Base-by-base conservation (phyloP, 305 asterid species). In the Withania somnifera region DNA sequence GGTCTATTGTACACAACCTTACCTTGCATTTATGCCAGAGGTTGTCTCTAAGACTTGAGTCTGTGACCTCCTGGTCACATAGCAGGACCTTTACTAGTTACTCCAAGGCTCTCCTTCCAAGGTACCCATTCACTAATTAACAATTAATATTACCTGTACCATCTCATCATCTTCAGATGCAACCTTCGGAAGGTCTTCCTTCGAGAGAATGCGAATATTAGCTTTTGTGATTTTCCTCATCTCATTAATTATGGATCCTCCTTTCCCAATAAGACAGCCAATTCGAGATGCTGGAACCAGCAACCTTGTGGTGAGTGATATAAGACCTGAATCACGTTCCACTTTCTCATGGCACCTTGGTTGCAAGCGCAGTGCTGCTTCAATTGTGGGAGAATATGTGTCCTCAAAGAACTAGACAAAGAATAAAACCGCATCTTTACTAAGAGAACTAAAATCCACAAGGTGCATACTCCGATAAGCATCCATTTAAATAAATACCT, bases 241-340 rank as follows among this genome's bases (percentile, higher is more conserved):
- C 86, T 93, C 97, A 11, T 93, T 88, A 83, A 93, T 91, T 80
- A 93, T 93, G 63, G 97, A 92, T 67, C 98, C 98, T 68, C 98
- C 98, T 91, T 93, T 93, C 73, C 98, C 98, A 84, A 93, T 91
- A 58, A 93, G 94, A 83, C 95, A 91, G 63, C 98, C 98, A 83
- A 93, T 88, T 38, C 90, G 89, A 80, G 98, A 92, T 56, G 91
- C 83, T 9, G 97, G 95, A 67, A 93, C 97, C 84, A 93, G 98
- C 82, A 93, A 84, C 75, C 91, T 79, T 15, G 97, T 93, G 68
- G 95, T 92, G 82, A 81, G 88, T 76, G 97, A 92, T 87, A 92
- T 86, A 13, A 90, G 91, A 68, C 97, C 97, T 30, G 97, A 93
- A 84, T 93, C 97, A 79, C 97, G 91, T 82, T 93, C 97, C 64